Conservation (phyloP, 208 protist genomes). For the Crithidia acanthocephali region DNA sequence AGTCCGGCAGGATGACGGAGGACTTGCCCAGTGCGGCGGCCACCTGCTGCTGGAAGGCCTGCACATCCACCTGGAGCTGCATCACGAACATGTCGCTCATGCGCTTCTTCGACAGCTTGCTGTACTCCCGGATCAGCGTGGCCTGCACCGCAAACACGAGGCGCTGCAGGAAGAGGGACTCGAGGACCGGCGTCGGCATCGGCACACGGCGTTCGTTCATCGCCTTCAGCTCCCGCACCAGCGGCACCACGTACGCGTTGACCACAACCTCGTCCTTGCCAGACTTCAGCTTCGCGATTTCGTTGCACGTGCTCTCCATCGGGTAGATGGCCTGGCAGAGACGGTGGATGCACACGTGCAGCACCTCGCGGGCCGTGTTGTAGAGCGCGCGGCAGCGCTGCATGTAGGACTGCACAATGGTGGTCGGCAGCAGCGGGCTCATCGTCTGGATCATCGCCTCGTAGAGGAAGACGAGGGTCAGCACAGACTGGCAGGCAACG, state of each 20-base stretch:
- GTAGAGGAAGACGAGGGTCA: constrained; percentile 65
- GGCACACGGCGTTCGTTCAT: constrained; percentile 54
- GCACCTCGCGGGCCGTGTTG: constrained; percentile 57
- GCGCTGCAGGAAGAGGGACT: constrained; percentile 65
- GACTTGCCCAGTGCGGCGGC: constrained; percentile 51
- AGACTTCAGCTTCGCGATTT: constrained; percentile 65
- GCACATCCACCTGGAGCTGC: constrained; percentile 85
- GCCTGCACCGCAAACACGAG: constrained; percentile 78
- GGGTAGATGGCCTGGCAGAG: constrained; percentile 77
- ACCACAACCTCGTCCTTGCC: constrained; percentile 63
- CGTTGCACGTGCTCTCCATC: constrained; percentile 55
- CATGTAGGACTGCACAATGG: constrained; percentile 44
- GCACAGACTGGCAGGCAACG: constrained; percentile 62
- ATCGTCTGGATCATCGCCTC: constrained; percentile 63
- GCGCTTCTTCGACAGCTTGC: constrained; percentile 73
- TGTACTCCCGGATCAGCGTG: constrained; percentile 73
- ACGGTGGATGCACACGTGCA: constrained; percentile 84
- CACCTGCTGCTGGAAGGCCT: constrained; percentile 81
- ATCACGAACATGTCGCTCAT: constrained; percentile 75
- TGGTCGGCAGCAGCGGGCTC: constrained; percentile 54
- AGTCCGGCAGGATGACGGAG: constrained; percentile 61
- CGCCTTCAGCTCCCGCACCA: constrained; percentile 50
- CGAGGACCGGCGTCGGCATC: constrained; percentile 71
- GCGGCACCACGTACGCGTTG: constrained; percentile 61
- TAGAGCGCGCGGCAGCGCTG: constrained; percentile 51